These are phyloP conservation scores for Tuber microsphaerosporum DNA, from an alignment of 495 filamentous ascomycete species.

Conservation along the genomic window DNA sequence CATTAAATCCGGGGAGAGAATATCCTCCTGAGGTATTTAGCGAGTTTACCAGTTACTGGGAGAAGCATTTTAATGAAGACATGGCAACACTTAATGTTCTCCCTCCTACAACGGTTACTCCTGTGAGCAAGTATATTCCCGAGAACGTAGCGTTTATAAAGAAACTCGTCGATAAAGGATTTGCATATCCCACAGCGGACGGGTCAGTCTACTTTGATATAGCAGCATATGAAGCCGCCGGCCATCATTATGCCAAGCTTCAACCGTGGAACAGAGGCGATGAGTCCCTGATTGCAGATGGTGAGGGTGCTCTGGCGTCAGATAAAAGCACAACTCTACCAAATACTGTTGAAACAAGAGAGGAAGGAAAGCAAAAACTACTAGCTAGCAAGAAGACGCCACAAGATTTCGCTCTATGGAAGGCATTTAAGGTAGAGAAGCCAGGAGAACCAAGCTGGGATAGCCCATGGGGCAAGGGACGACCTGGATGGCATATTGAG, in stretches of 20 bases:
- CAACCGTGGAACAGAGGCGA: slow-evolving; percentile 83
- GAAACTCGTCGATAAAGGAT: slow-evolving; percentile 67
- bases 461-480: slow-evolving; percentile 75
- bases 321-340: slow-evolving; percentile 24
- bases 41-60: slow-evolving; percentile 71
- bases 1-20: slow-evolving; percentile 63
- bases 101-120: slow-evolving; percentile 69
- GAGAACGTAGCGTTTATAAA: slow-evolving; percentile 65
- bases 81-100: slow-evolving; percentile 81
- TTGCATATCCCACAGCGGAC: slow-evolving; percentile 70
- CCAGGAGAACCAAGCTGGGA: slow-evolving; percentile 87
- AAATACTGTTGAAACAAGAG: slow-evolving; percentile 55
- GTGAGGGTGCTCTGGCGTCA: slow-evolving; percentile 69
- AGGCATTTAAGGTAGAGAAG: slow-evolving; percentile 89
- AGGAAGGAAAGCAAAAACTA: neutral
- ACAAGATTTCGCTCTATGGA: slow-evolving; percentile 88
- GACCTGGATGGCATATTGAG: slow-evolving; percentile 97
- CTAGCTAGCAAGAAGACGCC: slow-evolving; percentile 31
- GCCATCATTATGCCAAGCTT: slow-evolving; percentile 76
- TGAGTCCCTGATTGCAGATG: slow-evolving; percentile 73
- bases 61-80: slow-evolving; percentile 74
- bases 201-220: slow-evolving; percentile 96
- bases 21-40: slow-evolving; percentile 75
- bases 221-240: slow-evolving; percentile 69
- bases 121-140: slow-evolving; percentile 81